A percentile compares a stretch with the other conserved stretches of the same genome.
Evolutionary conservation across 768 basidiomycete species (phyloP).

Genomic region (Amanita brunnescens): DNA sequence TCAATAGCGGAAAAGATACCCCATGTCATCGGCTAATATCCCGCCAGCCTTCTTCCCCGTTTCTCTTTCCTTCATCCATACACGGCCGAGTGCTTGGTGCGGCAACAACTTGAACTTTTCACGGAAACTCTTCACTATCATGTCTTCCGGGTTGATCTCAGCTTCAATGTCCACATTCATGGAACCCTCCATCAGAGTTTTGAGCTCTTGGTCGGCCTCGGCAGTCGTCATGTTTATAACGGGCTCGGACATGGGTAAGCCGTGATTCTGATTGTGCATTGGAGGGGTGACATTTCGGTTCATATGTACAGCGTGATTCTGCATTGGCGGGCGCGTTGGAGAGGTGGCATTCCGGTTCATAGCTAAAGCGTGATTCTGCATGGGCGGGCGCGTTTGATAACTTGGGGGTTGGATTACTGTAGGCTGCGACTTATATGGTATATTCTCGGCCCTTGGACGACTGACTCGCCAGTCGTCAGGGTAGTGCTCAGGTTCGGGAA

Average conservation of each 20-base stretch:
- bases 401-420: conserved; percentile 26
- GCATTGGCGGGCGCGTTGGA: no score
- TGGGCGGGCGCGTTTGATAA: conserved; percentile 23
- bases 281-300: no score
- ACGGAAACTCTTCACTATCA: conserved; percentile 69
- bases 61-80: conserved; percentile 87
- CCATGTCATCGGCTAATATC: conserved; percentile 90
- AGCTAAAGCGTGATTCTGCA: conserved; percentile 17
- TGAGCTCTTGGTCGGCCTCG: conserved; percentile 72
- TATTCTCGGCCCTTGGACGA: not conserved
- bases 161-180: conserved; percentile 49
- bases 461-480: not conserved
- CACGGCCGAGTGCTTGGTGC: conserved; percentile 79
- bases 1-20: conserved; percentile 32
- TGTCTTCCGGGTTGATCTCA: conserved; percentile 57
- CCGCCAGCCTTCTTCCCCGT: conserved; percentile 72
- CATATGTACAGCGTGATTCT: no score
- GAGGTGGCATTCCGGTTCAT: no score
- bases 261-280: conserved; percentile 19
- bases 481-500: not conserved
- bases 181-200: conserved; percentile 64
- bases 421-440: conserved; percentile 9
- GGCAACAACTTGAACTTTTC: conserved; percentile 65
- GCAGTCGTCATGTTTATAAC: conserved; percentile 27
- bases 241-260: conserved; percentile 16